Percentiles rank a stretch among this genome's conserved stretches.
These are phyloP conservation scores for Lathyrus sativus DNA, from an alignment of 306 rosid species.

Conservation along the genomic window DNA sequence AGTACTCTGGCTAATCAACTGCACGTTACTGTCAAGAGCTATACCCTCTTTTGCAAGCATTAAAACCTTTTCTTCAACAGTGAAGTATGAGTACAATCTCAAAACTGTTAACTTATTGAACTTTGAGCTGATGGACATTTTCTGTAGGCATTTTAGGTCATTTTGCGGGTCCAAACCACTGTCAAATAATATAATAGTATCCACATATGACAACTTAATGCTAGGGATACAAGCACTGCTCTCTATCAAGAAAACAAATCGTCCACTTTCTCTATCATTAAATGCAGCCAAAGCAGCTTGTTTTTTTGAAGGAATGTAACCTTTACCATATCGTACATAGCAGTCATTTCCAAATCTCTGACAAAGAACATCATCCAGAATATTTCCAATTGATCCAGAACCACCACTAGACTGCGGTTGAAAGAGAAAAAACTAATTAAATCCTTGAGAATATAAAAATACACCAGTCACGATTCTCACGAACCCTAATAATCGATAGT, in stretches of 20 bases:
- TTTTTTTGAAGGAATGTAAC: slow-evolving; percentile 44
- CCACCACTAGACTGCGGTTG: slow-evolving; percentile 57
- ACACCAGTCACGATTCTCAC: not conserved
- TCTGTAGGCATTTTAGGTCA: slow-evolving; percentile 70
- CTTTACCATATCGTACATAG: slow-evolving; percentile 62
- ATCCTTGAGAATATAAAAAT: slow-evolving; percentile 31
- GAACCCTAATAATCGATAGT: not conserved
- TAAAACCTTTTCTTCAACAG: slow-evolving; percentile 68
- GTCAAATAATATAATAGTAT: slow-evolving; percentile 64
- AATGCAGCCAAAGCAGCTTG: slow-evolving; percentile 61
- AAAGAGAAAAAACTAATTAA: slow-evolving; percentile 23
- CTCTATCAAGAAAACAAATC: slow-evolving; percentile 77
- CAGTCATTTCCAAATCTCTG: slow-evolving; percentile 65
- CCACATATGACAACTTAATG: slow-evolving; percentile 64
- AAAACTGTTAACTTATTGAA: slow-evolving; percentile 55
- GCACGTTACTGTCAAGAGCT: slow-evolving; percentile 49
- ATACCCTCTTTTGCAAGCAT: slow-evolving; percentile 64
- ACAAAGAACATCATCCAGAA: slow-evolving; percentile 72
- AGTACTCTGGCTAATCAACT: slow-evolving; percentile 44
- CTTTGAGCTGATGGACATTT: slow-evolving; percentile 58
- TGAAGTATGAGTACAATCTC: slow-evolving; percentile 65
- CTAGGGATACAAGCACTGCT: slow-evolving; percentile 63
- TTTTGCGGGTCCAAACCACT: slow-evolving; percentile 72
- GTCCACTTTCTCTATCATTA: slow-evolving; percentile 57
- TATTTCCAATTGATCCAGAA: slow-evolving; percentile 65